Conservation (phyloP, 495 filamentous ascomycete genomes). For the Cairneyella variabilis region DNA sequence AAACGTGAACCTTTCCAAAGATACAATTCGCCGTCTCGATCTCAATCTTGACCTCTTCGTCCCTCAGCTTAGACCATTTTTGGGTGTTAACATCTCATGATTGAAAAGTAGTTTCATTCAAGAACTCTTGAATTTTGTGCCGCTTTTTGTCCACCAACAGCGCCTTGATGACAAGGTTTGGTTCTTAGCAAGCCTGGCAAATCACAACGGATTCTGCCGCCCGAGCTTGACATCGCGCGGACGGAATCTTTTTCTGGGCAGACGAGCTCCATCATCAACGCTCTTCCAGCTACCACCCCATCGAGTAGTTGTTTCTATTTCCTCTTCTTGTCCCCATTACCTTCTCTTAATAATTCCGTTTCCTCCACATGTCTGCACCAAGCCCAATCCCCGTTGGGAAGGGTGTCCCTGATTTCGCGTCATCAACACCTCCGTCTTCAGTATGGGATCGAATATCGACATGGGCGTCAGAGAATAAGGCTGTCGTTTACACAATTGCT, state of each 20-base stretch:
- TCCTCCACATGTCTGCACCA: constrained; percentile 20
- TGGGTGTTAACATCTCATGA: too few species aligned
- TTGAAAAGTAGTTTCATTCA: too few species aligned
- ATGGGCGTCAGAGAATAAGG: constrained; percentile 95
- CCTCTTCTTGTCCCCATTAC: constrained; percentile 6
- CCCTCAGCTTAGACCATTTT: too few species aligned
- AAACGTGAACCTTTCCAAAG: too few species aligned
- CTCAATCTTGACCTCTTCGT: too few species aligned
- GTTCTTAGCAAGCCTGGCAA: too few species aligned
- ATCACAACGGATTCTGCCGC: neutral
- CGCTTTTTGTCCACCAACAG: too few species aligned
- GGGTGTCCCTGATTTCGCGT: constrained; percentile 23
- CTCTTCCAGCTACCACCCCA: neutral
- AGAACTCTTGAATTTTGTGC: too few species aligned
- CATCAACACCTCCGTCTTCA: constrained; percentile 54
- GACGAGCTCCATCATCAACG: constrained; percentile 5
- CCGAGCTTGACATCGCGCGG: neutral
- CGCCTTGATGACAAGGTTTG: too few species aligned
- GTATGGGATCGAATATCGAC: constrained; percentile 84
- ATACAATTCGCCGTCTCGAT: too few species aligned
- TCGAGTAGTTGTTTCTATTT: constrained; percentile 9
- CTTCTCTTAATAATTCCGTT: constrained; percentile 17
- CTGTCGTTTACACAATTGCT: constrained; percentile 89
- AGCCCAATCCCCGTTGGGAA: constrained; percentile 13
- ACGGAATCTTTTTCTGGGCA: constrained; percentile 5